Evolutionary conservation across 2,329 filamentous ascomycete genomes (phyloP).

Genomic region (Exophiala mesophila): DNA sequence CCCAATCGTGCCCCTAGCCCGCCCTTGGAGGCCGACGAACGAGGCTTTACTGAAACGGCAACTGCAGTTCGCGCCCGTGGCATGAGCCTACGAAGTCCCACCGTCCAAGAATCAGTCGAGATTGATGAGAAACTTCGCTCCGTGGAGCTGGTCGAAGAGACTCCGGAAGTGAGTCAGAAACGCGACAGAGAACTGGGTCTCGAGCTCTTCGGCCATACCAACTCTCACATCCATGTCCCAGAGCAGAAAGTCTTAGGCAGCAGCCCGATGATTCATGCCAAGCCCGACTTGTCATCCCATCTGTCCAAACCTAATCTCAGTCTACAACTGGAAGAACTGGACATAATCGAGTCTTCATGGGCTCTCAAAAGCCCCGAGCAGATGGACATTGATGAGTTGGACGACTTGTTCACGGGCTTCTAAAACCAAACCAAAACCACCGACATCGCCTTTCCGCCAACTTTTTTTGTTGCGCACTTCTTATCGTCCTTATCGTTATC

Average conservation of each 20-base stretch:
- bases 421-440: conserved; percentile 1
- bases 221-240: conserved; percentile 47
- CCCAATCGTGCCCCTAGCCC: conserved; percentile 71
- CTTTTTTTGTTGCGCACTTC: not conserved
- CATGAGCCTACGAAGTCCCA: conserved; percentile 40
- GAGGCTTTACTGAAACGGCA: conserved; percentile 93
- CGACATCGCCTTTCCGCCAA: not conserved
- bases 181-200: conserved; percentile 31
- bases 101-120: conserved; percentile 34
- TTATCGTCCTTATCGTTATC: not conserved
- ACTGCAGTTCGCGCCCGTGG: conserved; percentile 66
- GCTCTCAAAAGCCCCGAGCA: conserved; percentile 71
- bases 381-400: conserved; percentile 88
- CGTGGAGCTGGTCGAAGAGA: conserved; percentile 26
- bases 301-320: conserved; percentile 34
- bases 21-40: conserved; percentile 87
- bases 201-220: conserved; percentile 43
- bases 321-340: conserved; percentile 44
- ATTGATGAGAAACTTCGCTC: conserved; percentile 33
- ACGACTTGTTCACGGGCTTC: conserved; percentile 69
- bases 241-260: conserved; percentile 32
- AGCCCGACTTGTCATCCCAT: conserved; percentile 12
- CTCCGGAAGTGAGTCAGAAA: conserved; percentile 41
- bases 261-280: conserved; percentile 30
- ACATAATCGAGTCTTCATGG: conserved; percentile 49